phyloP scores from a whole-genome alignment of 2,329 filamentous ascomycete genomes.

The Alternaria consortialis region DNA sequence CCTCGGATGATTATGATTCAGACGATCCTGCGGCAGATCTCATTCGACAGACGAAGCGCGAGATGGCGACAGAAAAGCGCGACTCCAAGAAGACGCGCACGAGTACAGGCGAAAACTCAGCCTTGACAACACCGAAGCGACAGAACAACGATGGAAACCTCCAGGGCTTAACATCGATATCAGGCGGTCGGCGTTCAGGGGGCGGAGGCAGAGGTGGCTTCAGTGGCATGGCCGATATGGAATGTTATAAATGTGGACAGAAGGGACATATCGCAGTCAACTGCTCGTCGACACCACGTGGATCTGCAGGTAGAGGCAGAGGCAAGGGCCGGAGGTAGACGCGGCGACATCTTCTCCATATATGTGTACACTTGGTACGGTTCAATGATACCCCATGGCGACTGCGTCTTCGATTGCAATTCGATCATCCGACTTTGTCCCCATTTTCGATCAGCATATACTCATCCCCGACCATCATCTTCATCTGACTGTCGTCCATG shows the following conservation, averaged over 20 bases:
- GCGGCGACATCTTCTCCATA: not conserved
- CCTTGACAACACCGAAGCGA: slow-evolving; percentile 64
- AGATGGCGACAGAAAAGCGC: slow-evolving; percentile 54
- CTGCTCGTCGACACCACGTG: slow-evolving; percentile 54
- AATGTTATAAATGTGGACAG: slow-evolving; percentile 70
- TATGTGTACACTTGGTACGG: slow-evolving; percentile 14
- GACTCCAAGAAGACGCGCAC: slow-evolving; percentile 58
- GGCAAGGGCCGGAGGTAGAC: slow-evolving; percentile 36
- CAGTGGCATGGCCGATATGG: slow-evolving; percentile 49
- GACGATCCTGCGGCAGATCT: slow-evolving; percentile 55
- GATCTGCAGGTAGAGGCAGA: slow-evolving; percentile 36
- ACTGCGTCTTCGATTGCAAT: slow-evolving; percentile 12
- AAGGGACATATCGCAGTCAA: slow-evolving; percentile 67
- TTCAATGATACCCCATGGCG: slow-evolving; percentile 28
- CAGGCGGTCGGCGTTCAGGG: slow-evolving; percentile 52
- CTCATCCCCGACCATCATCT: slow-evolving; percentile 60
- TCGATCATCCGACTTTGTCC: slow-evolving; percentile 11
- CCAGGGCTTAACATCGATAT: slow-evolving; percentile 70
- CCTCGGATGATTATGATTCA: slow-evolving; percentile 54
- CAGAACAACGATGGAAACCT: slow-evolving; percentile 72
- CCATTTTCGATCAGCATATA: slow-evolving; percentile 51
- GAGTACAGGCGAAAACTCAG: slow-evolving; percentile 57
- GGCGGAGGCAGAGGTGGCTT: slow-evolving; percentile 16
- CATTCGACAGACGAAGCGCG: slow-evolving; percentile 57
- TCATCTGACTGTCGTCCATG: slow-evolving; percentile 53